Evolutionary conservation across 2,329 filamentous ascomycete species (phyloP).

Genomic region (Anthostomella pinea): DNA sequence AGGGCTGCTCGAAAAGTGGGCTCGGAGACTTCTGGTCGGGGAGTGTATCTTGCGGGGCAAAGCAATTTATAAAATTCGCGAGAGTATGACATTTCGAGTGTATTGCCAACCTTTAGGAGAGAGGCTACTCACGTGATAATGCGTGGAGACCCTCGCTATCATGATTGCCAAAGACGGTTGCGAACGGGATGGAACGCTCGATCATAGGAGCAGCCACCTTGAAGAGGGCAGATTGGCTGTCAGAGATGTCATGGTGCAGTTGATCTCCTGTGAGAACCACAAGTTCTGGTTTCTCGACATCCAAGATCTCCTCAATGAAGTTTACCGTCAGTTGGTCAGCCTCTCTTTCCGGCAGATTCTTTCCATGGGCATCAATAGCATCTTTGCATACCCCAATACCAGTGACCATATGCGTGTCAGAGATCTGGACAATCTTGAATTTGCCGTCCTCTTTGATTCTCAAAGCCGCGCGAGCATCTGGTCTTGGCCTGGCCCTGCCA

Average conservation of each 20-base stretch:
- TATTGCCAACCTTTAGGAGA: too few relatives aligned
- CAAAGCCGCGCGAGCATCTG: slow-evolving; percentile 25
- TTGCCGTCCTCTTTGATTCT: slow-evolving; percentile 65
- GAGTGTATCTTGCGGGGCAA: too few relatives aligned
- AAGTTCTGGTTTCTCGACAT: slow-evolving; percentile 64
- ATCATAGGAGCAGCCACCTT: slow-evolving; percentile 66
- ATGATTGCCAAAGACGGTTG: slow-evolving; percentile 71
- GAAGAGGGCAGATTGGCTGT: slow-evolving; percentile 39
- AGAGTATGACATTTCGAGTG: too few relatives aligned
- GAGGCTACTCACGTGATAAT: slow-evolving; percentile 37
- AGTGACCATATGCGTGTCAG: slow-evolving; percentile 37
- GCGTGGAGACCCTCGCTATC: slow-evolving; percentile 60
- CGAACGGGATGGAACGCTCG: slow-evolving; percentile 65
- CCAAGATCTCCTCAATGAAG: slow-evolving; percentile 63
- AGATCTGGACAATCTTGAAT: slow-evolving; percentile 71
- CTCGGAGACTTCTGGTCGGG: too few relatives aligned
- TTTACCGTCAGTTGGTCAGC: slow-evolving; percentile 59
- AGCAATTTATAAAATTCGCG: too few relatives aligned
- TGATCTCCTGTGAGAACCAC: slow-evolving; percentile 66
- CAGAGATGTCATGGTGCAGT: slow-evolving; percentile 39
- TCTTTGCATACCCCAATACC: slow-evolving; percentile 30
- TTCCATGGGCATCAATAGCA: slow-evolving; percentile 33
- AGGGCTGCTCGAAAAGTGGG: too few relatives aligned
- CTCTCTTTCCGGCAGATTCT: slow-evolving; percentile 38
- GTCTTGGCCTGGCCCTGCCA: slow-evolving; percentile 24